Conservation (phyloP, 371 early-diverging fungal genomes). For the Choanephora cucurbitarum region DNA sequence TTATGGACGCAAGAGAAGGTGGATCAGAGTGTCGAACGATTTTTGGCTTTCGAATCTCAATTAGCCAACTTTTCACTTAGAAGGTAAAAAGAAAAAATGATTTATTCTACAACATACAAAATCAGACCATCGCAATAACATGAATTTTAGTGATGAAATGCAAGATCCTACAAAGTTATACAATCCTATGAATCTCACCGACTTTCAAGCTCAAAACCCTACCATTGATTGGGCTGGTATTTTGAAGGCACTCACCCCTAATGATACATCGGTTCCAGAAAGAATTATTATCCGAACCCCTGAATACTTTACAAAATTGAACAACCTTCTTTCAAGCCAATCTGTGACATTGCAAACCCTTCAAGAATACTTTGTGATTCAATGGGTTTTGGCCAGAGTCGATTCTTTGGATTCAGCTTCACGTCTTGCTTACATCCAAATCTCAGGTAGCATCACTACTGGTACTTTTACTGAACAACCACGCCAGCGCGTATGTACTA, state of each 20-base stretch:
- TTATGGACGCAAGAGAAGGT: slow-evolving; percentile 22
- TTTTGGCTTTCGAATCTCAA: slow-evolving; percentile 51
- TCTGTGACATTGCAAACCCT: slow-evolving; percentile 3
- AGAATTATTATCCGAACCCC: slow-evolving; percentile 16
- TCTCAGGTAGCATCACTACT: slow-evolving; percentile 21
- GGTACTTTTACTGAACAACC: slow-evolving; percentile 42
- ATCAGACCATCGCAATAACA: too few relatives aligned
- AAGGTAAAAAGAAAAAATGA: slow-evolving; percentile 13
- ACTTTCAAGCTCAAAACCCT: slow-evolving; percentile 34
- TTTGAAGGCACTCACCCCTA: slow-evolving; percentile 3
- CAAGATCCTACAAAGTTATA: slow-evolving; percentile 53
- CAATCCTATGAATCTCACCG: slow-evolving; percentile 45
- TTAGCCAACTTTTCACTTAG: slow-evolving; percentile 42
- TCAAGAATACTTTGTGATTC: slow-evolving; percentile 22
- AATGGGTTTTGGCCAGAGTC: background rate
- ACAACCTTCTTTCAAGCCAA: slow-evolving; percentile 1
- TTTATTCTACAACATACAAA: too few relatives aligned
- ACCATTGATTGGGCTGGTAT: slow-evolving; percentile 37
- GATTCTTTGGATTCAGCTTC: slow-evolving; percentile 24
- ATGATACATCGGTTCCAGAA: background rate
- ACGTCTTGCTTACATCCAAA: slow-evolving; percentile 14
- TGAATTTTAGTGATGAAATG: slow-evolving; percentile 48
- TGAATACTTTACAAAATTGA: slow-evolving; percentile 8
- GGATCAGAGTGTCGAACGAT: slow-evolving; percentile 28
- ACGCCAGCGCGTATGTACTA: slow-evolving; percentile 55